A percentile compares a stretch with the other conserved stretches of the same genome.
Conservation (phyloP, 2,329 filamentous ascomycete species). For the Verticillium tricorpus region DNA sequence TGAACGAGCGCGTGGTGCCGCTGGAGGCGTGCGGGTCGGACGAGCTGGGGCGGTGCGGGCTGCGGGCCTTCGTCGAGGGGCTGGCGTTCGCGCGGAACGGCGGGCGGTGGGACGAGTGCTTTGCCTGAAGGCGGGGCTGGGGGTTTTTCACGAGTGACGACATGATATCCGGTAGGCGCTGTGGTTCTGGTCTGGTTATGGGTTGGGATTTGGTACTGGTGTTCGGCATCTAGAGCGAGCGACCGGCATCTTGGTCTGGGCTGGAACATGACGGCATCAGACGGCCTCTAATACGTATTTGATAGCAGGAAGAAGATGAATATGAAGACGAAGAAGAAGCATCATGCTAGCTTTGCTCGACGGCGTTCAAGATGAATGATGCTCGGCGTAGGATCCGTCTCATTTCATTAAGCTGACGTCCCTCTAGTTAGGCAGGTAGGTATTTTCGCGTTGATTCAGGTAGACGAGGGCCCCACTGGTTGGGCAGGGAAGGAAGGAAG, state of each 20-base stretch:
- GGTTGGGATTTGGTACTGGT: neutral
- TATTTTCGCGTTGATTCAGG: neutral
- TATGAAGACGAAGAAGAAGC: neutral
- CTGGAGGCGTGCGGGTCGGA: constrained; percentile 69
- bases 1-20: constrained; percentile 79
- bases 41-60: constrained; percentile 61
- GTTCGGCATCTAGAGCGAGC: neutral
- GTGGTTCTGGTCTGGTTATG: neutral
- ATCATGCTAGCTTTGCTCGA: neutral
- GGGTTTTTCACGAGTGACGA: neutral
- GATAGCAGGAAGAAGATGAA: neutral
- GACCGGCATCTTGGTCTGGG: neutral
- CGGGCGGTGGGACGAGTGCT: constrained; percentile 70
- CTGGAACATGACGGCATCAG: too few species aligned
- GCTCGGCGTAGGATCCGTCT: too few species aligned
- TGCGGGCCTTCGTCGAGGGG: constrained; percentile 68
- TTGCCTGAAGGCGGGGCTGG: constrained; percentile 19
- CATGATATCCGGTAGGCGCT: neutral
- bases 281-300: too few species aligned
- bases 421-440: neutral
- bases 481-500: too few species aligned
- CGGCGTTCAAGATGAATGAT: neutral
- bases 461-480: neutral
- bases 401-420: neutral
- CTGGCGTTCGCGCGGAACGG: constrained; percentile 68